Evolutionary conservation across 2,329 filamentous ascomycete genomes (phyloP).

Genomic region (Neofusicoccum sp.): DNA sequence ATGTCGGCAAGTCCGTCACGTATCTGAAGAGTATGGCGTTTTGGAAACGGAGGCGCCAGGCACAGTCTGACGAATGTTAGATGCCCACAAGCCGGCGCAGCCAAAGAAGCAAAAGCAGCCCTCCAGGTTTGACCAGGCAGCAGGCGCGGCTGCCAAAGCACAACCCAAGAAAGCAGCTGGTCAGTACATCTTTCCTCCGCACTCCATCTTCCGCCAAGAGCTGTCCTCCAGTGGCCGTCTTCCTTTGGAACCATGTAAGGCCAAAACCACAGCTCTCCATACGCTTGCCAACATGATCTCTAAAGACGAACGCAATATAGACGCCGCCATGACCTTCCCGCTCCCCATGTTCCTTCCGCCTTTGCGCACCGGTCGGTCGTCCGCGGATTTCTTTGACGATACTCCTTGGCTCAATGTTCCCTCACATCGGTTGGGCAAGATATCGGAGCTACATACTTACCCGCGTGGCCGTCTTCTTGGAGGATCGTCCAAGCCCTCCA

Average conservation of each 20-base stretch:
- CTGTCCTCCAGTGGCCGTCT: slow-evolving; percentile 23
- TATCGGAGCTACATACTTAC: slow-evolving; percentile 60
- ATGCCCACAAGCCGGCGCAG: slow-evolving; percentile 30
- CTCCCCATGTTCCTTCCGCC: slow-evolving; percentile 14
- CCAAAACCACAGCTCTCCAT: background rate
- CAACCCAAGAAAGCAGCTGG: slow-evolving; percentile 43
- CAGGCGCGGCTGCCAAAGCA: slow-evolving; percentile 38
- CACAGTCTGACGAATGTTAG: slow-evolving; percentile 17
- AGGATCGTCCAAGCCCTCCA: slow-evolving; percentile 77
- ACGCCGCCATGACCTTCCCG: slow-evolving; percentile 7
- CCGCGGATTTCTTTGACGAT: slow-evolving; percentile 71
- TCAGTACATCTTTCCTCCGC: slow-evolving; percentile 38
- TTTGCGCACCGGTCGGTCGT: slow-evolving; percentile 33
- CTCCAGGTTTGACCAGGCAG: slow-evolving; percentile 48
- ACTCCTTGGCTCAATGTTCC: slow-evolving; percentile 82
- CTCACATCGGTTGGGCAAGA: slow-evolving; percentile 58
- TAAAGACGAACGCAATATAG: background rate
- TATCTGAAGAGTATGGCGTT: slow-evolving; percentile 66
- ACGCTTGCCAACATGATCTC: background rate
- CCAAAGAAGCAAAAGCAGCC: slow-evolving; percentile 41
- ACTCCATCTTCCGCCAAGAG: slow-evolving; percentile 7
- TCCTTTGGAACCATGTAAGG: slow-evolving; percentile 16
- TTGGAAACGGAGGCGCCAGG: background rate
- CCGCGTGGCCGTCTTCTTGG: slow-evolving; percentile 72
- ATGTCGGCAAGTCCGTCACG: slow-evolving; percentile 78